Evolutionary conservation across 352 stramenopile species (phyloP).

Genomic region (Aphanomyces euteiches): DNA sequence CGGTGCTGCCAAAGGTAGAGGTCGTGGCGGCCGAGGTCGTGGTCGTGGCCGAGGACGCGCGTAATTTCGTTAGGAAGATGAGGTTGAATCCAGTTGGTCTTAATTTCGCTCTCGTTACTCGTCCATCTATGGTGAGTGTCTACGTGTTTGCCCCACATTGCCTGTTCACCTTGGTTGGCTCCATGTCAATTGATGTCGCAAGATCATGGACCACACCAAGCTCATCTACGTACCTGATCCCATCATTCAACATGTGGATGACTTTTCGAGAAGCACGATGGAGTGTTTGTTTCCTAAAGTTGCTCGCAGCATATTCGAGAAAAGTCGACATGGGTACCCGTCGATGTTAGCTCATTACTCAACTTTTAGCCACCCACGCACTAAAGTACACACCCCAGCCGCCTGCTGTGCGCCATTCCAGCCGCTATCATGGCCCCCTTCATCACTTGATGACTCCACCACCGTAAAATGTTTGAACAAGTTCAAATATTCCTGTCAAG

Average conservation of each 20-base stretch:
- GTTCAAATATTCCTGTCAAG: slow-evolving; percentile 23
- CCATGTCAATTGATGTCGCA: background rate
- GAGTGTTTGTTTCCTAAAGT: background rate
- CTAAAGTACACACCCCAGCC: background rate
- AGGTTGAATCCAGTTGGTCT: slow-evolving; percentile 8
- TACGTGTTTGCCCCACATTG: background rate
- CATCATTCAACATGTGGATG: background rate
- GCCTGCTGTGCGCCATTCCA: background rate
- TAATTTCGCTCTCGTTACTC: background rate
- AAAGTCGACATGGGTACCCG: background rate
- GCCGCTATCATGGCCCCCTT: background rate
- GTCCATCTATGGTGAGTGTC: background rate
- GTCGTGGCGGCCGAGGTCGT: slow-evolving; percentile 70
- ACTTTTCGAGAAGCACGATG: background rate
- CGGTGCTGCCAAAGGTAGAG: slow-evolving; percentile 57
- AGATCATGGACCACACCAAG: background rate
- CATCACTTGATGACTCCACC: background rate
- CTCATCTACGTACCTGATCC: background rate
- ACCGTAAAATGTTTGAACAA: slow-evolving; percentile 9
- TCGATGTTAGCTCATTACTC: background rate
- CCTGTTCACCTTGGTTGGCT: background rate
- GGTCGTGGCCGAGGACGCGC: slow-evolving; percentile 57
- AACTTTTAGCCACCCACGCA: background rate
- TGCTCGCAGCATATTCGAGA: background rate
- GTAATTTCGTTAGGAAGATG: slow-evolving; percentile 22